phyloP scores from a whole-genome alignment of 371 early-diverging fungal species.

The Amoeboaphelidium protococcarum region DNA sequence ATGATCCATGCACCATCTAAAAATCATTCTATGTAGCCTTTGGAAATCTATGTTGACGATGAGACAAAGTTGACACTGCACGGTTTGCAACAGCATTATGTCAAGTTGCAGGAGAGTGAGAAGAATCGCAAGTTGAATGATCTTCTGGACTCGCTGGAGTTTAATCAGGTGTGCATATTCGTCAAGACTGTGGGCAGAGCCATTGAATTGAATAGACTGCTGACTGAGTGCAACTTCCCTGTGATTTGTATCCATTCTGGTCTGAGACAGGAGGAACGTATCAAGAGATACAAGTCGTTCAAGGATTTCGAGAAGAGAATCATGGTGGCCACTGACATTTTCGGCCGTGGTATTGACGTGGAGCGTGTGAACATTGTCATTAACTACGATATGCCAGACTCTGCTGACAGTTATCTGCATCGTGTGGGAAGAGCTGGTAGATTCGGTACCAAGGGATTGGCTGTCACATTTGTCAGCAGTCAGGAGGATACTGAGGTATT shows the following conservation, averaged over 20 bases:
- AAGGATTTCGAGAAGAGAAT: constrained; percentile 80
- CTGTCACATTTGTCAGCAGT: constrained; percentile 82
- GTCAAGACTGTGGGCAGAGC: constrained; percentile 78
- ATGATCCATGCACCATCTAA: too few relatives aligned
- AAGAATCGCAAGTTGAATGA: constrained; percentile 85
- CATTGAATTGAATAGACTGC: constrained; percentile 54
- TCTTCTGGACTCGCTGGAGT: constrained; percentile 73
- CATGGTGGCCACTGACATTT: constrained; percentile 93
- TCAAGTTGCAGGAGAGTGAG: constrained; percentile 51
- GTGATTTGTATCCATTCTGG: constrained; percentile 75
- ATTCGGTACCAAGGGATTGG: constrained; percentile 97
- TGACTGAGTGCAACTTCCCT: constrained; percentile 74
- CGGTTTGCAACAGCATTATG: constrained; percentile 87
- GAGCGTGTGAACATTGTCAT: constrained; percentile 96
- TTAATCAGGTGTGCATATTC: constrained; percentile 89
- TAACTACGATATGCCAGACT: constrained; percentile 95
- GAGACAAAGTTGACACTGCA: constrained; percentile 92
- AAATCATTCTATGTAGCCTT: too few relatives aligned
- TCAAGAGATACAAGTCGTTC: constrained; percentile 77
- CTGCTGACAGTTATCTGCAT: constrained; percentile 85
- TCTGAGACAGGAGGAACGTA: constrained; percentile 70
- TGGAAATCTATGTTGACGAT: constrained; percentile 92
- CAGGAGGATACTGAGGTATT: constrained; percentile 54
- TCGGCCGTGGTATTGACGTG: constrained; percentile 96
- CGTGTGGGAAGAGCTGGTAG: constrained; percentile 97